Base-by-base conservation (phyloP, 2,329 filamentous ascomycete genomes). In the Pseudogymnoascus sp. region DNA sequence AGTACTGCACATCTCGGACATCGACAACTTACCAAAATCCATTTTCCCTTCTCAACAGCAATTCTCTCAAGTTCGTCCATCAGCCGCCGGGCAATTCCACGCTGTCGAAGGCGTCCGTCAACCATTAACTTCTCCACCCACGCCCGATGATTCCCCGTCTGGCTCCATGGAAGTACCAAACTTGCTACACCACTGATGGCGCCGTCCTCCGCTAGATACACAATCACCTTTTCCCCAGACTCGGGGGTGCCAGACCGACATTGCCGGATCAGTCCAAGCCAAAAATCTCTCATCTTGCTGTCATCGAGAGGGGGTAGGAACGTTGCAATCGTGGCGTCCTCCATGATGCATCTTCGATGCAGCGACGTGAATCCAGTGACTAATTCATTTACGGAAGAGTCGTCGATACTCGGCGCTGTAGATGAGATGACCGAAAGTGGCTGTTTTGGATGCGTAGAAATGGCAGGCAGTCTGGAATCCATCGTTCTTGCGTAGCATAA, bases 231-330 rank as follows among this genome's bases (percentile, higher is more conserved):
- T 12, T 71, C 74, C 23, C 78, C 79, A 14, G 72, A 69, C 14
- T 69, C 71, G 31, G 80, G 76, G 68, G 84, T 79, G 21, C 77
- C 74, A 61, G 82, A 78, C 23, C 78, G 74, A 21, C 78, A 75
- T 68, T 80, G 79, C 26, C 11, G 45, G 45, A 52, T 52, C 26
- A 52, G 19, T 11, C 23, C n/a, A 19, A 52, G 26, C 84, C 84
- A 87, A 77, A 80, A 86, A 7, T 74, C 67, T 31, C 82, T 74
- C 39, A 87, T 79, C 69, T 82, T 83, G 38, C 79, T 75, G 69
- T 83, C 77, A 58, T 78, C 78, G 35, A 87, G 74, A 0, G 84
- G 84, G n/a, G 83, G 82, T 12, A 84, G 75, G 69, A 87, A 87
- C 4, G 78, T 82, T 26, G 81, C 81, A 37, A 83, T 77, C 65